Conservation (phyloP, 2,329 filamentous ascomycete species). For the Colletotrichum higginsianum region DNA sequence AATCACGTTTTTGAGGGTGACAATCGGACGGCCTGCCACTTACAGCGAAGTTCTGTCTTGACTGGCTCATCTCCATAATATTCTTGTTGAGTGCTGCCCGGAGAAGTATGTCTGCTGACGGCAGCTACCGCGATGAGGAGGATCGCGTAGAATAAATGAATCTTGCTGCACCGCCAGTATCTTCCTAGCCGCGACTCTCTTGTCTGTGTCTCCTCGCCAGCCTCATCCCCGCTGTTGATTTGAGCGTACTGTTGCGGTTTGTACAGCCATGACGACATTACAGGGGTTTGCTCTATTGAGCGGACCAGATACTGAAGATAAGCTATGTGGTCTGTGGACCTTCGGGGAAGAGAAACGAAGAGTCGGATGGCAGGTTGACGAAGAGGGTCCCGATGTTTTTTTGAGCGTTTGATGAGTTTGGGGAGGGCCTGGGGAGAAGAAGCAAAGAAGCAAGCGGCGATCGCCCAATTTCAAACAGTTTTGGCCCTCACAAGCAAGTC, state of each 20-base stretch:
- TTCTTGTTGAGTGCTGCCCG: not conserved
- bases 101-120: not conserved
- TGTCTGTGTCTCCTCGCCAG: not conserved
- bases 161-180: not conserved
- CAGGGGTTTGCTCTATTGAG: too few relatives aligned
- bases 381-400: too few relatives aligned
- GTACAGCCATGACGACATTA: not conserved
- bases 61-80: constrained; percentile 13
- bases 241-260: constrained; percentile 10
- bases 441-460: not conserved
- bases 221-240: not conserved
- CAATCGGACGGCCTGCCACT: not conserved
- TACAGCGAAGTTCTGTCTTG: constrained; percentile 6
- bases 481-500: not conserved
- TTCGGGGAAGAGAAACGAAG: not conserved
- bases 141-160: constrained; percentile 9
- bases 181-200: not conserved
- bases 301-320: too few relatives aligned
- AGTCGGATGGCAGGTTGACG: too few relatives aligned
- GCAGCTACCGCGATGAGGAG: constrained; percentile 14
- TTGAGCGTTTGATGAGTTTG: not conserved
- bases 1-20: too few relatives aligned
- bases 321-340: too few relatives aligned
- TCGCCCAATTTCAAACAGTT: constrained; percentile 2
- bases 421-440: not conserved